Evolutionary conservation across 768 basidiomycete species (phyloP).

Genomic region (Roridomyces roridus): DNA sequence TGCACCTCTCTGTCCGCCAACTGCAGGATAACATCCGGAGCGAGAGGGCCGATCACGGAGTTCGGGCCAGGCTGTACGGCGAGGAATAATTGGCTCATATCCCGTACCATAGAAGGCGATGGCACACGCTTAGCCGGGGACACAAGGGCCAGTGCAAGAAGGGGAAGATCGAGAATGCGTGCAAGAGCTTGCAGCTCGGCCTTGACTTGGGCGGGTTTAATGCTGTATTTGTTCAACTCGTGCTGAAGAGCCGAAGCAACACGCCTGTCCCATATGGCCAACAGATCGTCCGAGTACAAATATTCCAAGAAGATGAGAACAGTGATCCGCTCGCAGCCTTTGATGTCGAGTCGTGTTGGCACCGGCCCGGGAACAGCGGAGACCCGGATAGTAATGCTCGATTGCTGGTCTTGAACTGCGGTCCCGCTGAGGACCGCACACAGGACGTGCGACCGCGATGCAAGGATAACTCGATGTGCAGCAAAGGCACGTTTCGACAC

Average conservation of each 20-base stretch:
- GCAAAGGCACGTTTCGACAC: slow-evolving; percentile 55
- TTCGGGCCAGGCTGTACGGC: slow-evolving; percentile 32
- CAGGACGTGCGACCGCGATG: slow-evolving; percentile 59
- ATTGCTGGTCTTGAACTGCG: slow-evolving; percentile 13
- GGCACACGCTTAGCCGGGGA: slow-evolving; percentile 65
- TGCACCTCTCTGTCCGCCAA: slow-evolving; percentile 70
- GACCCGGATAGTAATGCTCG: slow-evolving; percentile 21
- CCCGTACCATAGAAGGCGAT: slow-evolving; percentile 50
- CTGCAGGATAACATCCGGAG: slow-evolving; percentile 74
- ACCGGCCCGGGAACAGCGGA: slow-evolving; percentile 25
- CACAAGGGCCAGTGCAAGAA: slow-evolving; percentile 60
- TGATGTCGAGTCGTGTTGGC: slow-evolving; percentile 46
- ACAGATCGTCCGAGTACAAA: slow-evolving; percentile 85
- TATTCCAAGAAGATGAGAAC: slow-evolving; percentile 81
- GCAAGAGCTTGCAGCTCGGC: slow-evolving; percentile 67
- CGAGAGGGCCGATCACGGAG: slow-evolving; percentile 33
- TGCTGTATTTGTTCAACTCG: slow-evolving; percentile 44
- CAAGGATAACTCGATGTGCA: slow-evolving; percentile 71
- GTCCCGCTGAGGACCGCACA: slow-evolving; percentile 45
- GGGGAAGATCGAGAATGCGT: slow-evolving; percentile 60
- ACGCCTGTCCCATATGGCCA: slow-evolving; percentile 86
- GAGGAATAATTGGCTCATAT: slow-evolving; percentile 59
- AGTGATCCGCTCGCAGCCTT: slow-evolving; percentile 67
- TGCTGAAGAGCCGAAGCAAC: slow-evolving; percentile 51
- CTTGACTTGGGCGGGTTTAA: slow-evolving; percentile 58